A percentile compares a stretch with the other conserved stretches of the same genome.
phyloP scores from a whole-genome alignment of 2,329 filamentous ascomycete genomes.

The Aureobasidium sp. region DNA sequence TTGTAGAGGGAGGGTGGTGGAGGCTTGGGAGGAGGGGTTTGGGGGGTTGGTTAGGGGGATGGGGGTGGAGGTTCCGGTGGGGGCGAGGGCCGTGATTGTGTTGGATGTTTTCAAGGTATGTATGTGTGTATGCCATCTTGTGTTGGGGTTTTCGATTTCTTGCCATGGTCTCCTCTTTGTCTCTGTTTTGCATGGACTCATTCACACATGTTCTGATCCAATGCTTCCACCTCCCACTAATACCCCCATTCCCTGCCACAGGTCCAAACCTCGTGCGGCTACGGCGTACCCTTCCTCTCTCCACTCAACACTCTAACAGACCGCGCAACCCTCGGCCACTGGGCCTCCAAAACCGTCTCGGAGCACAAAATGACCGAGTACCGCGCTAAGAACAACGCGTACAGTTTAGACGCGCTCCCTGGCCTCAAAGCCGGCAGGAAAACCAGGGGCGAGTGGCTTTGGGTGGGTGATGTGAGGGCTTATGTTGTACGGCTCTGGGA shows the following conservation, averaged over 20 bases:
- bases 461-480: slow-evolving; percentile 30
- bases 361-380: slow-evolving; percentile 46
- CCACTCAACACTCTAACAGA: slow-evolving; percentile 34
- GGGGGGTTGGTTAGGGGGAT: slow-evolving; percentile 36
- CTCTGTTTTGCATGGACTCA: no score
- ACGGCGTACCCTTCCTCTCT: slow-evolving; percentile 48
- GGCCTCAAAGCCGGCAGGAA: slow-evolving; percentile 47
- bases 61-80: slow-evolving; percentile 30
- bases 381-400: slow-evolving; percentile 46
- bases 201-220: no score
- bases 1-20: slow-evolving; percentile 50
- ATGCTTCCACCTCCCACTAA: no score
- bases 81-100: slow-evolving; percentile 51
- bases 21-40: slow-evolving; percentile 45
- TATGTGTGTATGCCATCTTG: no score
- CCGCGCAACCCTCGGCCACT: slow-evolving; percentile 48
- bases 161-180: no score
- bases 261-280: slow-evolving; percentile 59
- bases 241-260: no score
- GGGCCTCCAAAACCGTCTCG: slow-evolving; percentile 40
- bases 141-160: no score
- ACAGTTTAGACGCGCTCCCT: slow-evolving; percentile 51
- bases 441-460: slow-evolving; percentile 40
- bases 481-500: slow-evolving; percentile 14
- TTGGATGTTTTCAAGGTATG: slow-evolving; percentile 51